Conservation (phyloP, 176 grass and related monocot species). For the Alopecurus myosuroides region DNA sequence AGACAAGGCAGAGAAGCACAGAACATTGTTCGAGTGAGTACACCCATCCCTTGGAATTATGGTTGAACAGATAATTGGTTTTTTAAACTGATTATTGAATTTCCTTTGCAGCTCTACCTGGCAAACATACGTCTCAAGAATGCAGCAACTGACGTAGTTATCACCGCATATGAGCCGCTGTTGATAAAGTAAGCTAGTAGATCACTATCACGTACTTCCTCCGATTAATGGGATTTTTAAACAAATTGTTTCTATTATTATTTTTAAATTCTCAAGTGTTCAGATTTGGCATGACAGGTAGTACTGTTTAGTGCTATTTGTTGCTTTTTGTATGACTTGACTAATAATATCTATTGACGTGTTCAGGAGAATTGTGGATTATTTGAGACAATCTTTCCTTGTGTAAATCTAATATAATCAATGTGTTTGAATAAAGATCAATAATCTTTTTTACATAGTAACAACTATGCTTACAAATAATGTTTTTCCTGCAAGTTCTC, state of each 20-base stretch:
- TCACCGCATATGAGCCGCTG: slow-evolving; percentile 58
- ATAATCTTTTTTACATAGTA: not conserved
- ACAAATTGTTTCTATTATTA: not conserved
- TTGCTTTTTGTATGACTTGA: not conserved
- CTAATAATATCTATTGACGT: not conserved
- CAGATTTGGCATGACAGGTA: not conserved
- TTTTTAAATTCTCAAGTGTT: not conserved
- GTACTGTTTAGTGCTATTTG: not conserved
- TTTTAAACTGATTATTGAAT: not conserved
- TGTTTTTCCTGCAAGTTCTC: not conserved
- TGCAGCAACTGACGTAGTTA: slow-evolving; percentile 75
- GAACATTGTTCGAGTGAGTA: slow-evolving; percentile 74
- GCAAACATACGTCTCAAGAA: slow-evolving; percentile 88
- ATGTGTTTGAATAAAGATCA: not conserved
- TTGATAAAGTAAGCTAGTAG: slow-evolving; percentile 58
- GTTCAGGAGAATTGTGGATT: not conserved
- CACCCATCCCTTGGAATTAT: not conserved
- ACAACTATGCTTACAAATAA: not conserved
- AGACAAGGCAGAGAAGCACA: slow-evolving; percentile 83
- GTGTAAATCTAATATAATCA: not conserved
- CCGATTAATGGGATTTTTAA: not conserved
- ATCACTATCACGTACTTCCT: not conserved
- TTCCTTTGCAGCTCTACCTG: slow-evolving; percentile 65
- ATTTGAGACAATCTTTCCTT: not conserved
- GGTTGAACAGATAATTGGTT: slow-evolving; percentile 3